These are phyloP conservation scores for Micractinium conductrix DNA, from an alignment of 139 green algal genomes.

Conservation along the genomic window DNA sequence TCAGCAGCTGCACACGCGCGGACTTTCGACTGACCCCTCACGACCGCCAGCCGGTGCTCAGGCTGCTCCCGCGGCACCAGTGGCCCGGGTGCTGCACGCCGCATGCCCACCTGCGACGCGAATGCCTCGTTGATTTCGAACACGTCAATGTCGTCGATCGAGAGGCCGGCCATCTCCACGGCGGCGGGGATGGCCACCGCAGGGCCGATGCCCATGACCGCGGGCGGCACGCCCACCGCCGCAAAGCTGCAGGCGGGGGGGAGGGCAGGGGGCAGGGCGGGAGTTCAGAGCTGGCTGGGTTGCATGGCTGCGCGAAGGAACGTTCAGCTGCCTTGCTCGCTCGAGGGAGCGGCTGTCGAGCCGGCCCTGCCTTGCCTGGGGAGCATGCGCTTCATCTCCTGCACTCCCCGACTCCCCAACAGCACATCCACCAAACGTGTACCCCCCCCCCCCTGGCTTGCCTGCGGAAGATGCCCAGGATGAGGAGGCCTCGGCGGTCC, in stretches of 20 bases:
- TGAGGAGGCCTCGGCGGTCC: constrained; percentile 75
- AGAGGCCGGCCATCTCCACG: constrained; percentile 78
- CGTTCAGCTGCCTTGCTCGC: neutral
- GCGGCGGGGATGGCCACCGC: constrained; percentile 95
- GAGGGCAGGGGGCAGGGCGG: neutral
- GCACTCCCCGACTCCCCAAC: too few relatives aligned
- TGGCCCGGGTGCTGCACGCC: too few relatives aligned
- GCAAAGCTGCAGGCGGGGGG: constrained; percentile 59
- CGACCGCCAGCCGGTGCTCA: too few relatives aligned
- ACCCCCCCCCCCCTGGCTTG: too few relatives aligned
- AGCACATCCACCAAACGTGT: too few relatives aligned
- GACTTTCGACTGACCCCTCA: too few relatives aligned
- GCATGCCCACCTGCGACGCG: constrained; percentile 79
- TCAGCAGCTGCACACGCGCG: neutral
- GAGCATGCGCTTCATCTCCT: too few relatives aligned
- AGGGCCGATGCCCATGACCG: constrained; percentile 97
- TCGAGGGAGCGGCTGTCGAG: neutral
- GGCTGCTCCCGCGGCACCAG: too few relatives aligned
- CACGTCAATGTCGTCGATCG: constrained; percentile 95
- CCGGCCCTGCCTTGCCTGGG: too few relatives aligned
- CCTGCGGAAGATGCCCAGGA: constrained; percentile 92
- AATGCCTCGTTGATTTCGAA: constrained; percentile 99
- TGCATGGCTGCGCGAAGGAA: too few relatives aligned
- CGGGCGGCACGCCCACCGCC: constrained; percentile 93
- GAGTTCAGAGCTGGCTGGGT: neutral